These are phyloP conservation scores for Scenedesmus sp. DNA, from an alignment of 163 green algal species.

Conservation along the genomic window DNA sequence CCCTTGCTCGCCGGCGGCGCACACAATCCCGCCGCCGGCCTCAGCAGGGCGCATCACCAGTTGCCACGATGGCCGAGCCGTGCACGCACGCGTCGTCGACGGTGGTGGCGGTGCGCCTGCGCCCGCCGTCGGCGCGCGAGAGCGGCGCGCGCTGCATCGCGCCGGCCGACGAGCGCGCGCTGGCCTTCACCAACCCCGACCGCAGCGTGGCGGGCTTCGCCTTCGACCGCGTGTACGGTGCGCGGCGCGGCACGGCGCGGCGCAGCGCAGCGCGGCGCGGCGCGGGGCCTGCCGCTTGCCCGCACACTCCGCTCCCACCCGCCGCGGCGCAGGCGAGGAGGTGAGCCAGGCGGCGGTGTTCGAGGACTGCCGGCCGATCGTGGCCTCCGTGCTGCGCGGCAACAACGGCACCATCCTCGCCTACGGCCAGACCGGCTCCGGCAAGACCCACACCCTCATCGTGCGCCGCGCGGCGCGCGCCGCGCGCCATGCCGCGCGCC, in stretches of 20 bases:
- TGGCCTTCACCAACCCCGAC: conserved; percentile 36
- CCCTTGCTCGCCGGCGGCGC: too few relatives aligned
- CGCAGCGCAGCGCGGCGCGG: neutral
- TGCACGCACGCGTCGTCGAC: neutral
- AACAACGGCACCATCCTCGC: conserved; percentile 73
- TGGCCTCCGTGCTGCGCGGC: conserved; percentile 59
- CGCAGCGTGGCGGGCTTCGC: neutral
- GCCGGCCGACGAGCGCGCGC: neutral
- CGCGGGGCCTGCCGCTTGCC: neutral
- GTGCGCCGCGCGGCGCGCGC: conserved; percentile 8
- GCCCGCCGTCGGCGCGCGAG: conserved; percentile 22
- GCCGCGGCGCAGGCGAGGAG: conserved; percentile 34
- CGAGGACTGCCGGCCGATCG: conserved; percentile 58
- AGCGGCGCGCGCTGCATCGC: conserved; percentile 30
- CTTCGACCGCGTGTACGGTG: conserved; percentile 45
- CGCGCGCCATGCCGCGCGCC: too few relatives aligned
- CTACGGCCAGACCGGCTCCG: conserved; percentile 70
- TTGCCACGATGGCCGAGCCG: too few relatives aligned
- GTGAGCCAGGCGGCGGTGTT: conserved; percentile 64
- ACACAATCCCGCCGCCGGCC: too few relatives aligned
- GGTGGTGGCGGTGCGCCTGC: conserved; percentile 20
- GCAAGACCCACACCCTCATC: conserved; percentile 86
- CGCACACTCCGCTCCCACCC: neutral
- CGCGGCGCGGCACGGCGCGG: neutral
- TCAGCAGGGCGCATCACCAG: too few relatives aligned